phyloP scores from a whole-genome alignment of 164 flowering plant genomes.

The Kalanchoe fedtschenkoi region DNA sequence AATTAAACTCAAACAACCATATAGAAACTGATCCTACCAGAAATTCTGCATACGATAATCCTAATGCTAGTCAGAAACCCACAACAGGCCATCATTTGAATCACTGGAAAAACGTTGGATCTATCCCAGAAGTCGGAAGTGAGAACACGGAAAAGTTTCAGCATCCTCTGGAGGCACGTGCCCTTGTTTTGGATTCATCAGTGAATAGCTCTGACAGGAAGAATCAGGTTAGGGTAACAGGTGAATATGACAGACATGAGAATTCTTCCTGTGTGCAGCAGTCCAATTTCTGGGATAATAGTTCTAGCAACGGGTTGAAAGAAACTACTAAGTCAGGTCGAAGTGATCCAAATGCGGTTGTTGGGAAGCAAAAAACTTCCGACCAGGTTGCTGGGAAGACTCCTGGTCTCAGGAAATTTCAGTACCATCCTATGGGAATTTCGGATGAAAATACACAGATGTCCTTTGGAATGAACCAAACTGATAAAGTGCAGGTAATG shows the following conservation, averaged over 20 bases:
- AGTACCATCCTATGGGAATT: constrained; percentile 90
- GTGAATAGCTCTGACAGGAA: constrained; percentile 18
- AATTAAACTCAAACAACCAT: constrained; percentile 13
- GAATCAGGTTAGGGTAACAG: constrained; percentile 17
- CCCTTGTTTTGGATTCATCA: constrained; percentile 20
- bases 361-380: constrained; percentile 37
- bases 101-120: constrained; percentile 27
- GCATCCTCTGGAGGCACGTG: constrained; percentile 16
- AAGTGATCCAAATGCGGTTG: constrained; percentile 18
- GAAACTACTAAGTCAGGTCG: constrained; percentile 27
- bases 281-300: constrained; percentile 19
- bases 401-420: constrained; percentile 44
- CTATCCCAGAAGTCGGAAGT: constrained; percentile 12
- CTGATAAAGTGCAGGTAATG: constrained; percentile 25
- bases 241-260: constrained; percentile 19
- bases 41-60: constrained; percentile 11
- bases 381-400: constrained; percentile 21
- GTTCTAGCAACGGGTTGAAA: constrained; percentile 15
- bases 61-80: constrained; percentile 16
- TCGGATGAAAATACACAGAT: constrained; percentile 39
- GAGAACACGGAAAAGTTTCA: constrained; percentile 17
- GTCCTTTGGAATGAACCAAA: constrained; percentile 24
- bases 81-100: constrained; percentile 18
- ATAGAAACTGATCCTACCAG: constrained; percentile 13
- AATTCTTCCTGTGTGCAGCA: constrained; percentile 22